Evolutionary conservation across 371 early-diverging fungal genomes (phyloP).

Genomic region (Mucor irregularis): DNA sequence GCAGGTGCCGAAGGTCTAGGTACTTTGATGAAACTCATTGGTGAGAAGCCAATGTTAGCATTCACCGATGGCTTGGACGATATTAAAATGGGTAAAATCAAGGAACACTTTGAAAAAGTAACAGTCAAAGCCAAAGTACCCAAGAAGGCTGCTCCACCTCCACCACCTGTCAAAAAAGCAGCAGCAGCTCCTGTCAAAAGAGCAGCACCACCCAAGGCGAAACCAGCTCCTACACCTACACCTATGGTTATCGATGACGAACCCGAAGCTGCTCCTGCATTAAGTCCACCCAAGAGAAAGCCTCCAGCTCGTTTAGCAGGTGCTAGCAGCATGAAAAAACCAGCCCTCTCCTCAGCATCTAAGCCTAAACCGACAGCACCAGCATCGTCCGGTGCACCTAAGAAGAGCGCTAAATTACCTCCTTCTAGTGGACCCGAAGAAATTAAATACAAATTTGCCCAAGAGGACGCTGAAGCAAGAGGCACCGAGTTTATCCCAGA

Average conservation of each 20-base stretch:
- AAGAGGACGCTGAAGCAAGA: slow-evolving; percentile 66
- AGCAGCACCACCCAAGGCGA: slow-evolving; percentile 12
- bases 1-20: slow-evolving; percentile 88
- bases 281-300: slow-evolving; percentile 65
- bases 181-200: slow-evolving; percentile 6
- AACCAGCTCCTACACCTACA: slow-evolving; percentile 27
- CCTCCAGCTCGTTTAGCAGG: slow-evolving; percentile 52
- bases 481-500: slow-evolving; percentile 67
- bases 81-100: slow-evolving; percentile 83
- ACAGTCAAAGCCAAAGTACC: slow-evolving; percentile 66
- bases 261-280: slow-evolving; percentile 28
- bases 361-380: slow-evolving; percentile 48
- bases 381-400: slow-evolving; percentile 39
- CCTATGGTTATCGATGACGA: slow-evolving; percentile 31
- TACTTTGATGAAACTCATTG: slow-evolving; percentile 83
- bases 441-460: slow-evolving; percentile 64
- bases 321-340: slow-evolving; percentile 55
- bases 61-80: slow-evolving; percentile 86
- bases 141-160: slow-evolving; percentile 49
- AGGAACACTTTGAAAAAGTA: slow-evolving; percentile 84
- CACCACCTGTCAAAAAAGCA: slow-evolving; percentile 25
- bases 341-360: slow-evolving; percentile 38
- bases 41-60: slow-evolving; percentile 72
- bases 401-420: slow-evolving; percentile 53
- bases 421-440: slow-evolving; percentile 63